Conservation (phyloP, 345 rosid species). For the Anacardium occidentale region DNA sequence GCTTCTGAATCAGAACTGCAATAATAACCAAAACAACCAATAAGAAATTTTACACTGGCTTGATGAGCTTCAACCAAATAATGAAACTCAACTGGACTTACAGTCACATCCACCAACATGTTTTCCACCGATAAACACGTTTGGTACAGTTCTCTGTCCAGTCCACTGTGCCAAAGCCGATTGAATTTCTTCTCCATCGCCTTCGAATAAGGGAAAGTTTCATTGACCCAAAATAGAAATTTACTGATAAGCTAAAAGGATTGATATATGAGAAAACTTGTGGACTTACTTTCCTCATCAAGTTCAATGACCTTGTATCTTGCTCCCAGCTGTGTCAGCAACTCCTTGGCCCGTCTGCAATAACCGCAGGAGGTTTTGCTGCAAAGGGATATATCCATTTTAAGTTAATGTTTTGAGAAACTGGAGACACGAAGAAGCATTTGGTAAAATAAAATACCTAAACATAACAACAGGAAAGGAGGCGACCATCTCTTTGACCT, state of each 20-base stretch:
- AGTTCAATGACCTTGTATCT: constrained; percentile 47
- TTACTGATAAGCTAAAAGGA: too few relatives aligned
- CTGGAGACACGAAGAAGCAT: neutral
- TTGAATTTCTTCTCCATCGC: constrained; percentile 47
- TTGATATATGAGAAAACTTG: too few relatives aligned
- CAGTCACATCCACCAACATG: constrained; percentile 66
- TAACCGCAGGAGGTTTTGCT: constrained; percentile 71
- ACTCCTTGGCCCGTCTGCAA: constrained; percentile 57
- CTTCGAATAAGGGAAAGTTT: constrained; percentile 17
- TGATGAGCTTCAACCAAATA: neutral
- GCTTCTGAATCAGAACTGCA: constrained; percentile 50
- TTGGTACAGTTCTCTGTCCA: constrained; percentile 58
- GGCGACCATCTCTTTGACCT: constrained; percentile 50
- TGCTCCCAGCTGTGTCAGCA: constrained; percentile 51
- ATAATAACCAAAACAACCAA: neutral
- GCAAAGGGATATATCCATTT: constrained; percentile 11
- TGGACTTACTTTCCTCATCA: constrained; percentile 38
- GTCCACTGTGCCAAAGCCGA: constrained; percentile 57
- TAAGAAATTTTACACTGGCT: too few relatives aligned
- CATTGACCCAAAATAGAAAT: too few relatives aligned
- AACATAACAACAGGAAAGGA: constrained; percentile 63
- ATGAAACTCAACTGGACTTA: constrained; percentile 20
- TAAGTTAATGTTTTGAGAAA: neutral
- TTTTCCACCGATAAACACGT: constrained; percentile 61
- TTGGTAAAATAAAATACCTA: constrained; percentile 30